Conservation (phyloP, 2,329 filamentous ascomycete species). For the Cladophialophora carrionii region DNA sequence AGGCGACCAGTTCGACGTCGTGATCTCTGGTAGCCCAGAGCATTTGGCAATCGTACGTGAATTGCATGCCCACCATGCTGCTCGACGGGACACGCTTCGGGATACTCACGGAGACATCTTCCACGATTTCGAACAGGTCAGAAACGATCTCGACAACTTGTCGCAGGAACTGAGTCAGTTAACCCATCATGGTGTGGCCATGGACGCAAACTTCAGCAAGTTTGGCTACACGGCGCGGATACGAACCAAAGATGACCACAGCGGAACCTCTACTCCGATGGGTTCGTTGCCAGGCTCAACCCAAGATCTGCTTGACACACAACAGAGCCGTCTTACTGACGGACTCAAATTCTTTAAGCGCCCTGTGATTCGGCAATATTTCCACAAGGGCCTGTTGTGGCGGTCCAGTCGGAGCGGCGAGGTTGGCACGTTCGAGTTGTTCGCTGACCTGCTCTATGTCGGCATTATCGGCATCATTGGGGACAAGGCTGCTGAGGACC, state of each 20-base stretch:
- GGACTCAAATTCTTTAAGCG: conserved; percentile 16
- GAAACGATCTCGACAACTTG: conserved; percentile 12
- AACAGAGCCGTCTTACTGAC: conserved; percentile 12
- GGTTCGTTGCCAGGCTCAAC: background rate
- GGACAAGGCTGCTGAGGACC: conserved; percentile 17
- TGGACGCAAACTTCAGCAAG: conserved; percentile 18
- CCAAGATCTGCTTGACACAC: conserved; percentile 9
- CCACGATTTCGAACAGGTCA: conserved; percentile 18
- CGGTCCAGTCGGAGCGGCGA: conserved; percentile 61
- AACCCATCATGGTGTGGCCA: conserved; percentile 10
- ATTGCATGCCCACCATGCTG: conserved; percentile 15
- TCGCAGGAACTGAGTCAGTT: conserved; percentile 11
- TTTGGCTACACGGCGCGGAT: conserved; percentile 18
- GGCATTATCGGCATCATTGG: conserved; percentile 19
- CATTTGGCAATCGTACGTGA: conserved; percentile 14
- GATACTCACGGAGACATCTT: conserved; percentile 11
- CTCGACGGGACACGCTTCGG: conserved; percentile 13
- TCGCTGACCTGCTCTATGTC: conserved; percentile 57
- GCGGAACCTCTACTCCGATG: conserved; percentile 4
- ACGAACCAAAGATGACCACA: conserved; percentile 18
- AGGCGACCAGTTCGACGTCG: conserved; percentile 9
- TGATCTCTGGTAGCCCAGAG: conserved; percentile 16
- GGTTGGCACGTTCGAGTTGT: conserved; percentile 66
- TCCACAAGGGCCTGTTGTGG: conserved; percentile 43
- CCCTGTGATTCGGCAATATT: conserved; percentile 17